Evolutionary conservation across 148 eudicot genomes (phyloP), one percentile per base, ranked within the genome.

Genomic region (Rhododendron henanense): DNA sequence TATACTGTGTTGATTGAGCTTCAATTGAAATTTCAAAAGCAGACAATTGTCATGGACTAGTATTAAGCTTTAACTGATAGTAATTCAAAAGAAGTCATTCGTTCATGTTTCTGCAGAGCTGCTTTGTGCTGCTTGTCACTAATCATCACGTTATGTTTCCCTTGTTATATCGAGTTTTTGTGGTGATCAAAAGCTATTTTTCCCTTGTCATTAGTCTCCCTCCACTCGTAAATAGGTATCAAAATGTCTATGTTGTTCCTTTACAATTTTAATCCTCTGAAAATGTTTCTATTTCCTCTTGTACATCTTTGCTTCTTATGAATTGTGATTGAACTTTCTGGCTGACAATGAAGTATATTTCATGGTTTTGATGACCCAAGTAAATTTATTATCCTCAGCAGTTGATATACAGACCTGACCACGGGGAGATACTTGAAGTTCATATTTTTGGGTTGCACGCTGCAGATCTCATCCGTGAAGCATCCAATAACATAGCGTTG

Each of bases 401-500:
- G 98, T 85, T 96, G 89, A 94, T 96, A 84, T 96, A 93, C 86
- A 92, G 98, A 90, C 98, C 97, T 25, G 98, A 96, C 90, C 93
- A 88, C 59, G 98, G 98, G 77, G 98, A 94, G 88, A 96, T 96
- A 89, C 96, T 96, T 78, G 98, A 96, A 79, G 98, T 94, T 85
- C 98, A 94, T 87, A 94, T 94, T 61, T 96, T 94, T 85, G 98
- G 98, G 71, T 84, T 96, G 87, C 98, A 96, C 90, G 95, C 98
- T 75, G 96, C 98, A 21, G 98, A 94, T 82, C 98, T 96, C 86
- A 94, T 96, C 61, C 95, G 93, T 76, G 98, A 96, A 91, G 98
- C 98, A 83, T 95, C 98, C 19, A 95, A 95, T 88, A 96, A 97
- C 84, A 91, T 95, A 65, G 98, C 98, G 28, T 25, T 96, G 94